Evolutionary conservation across 2,329 filamentous ascomycete species (phyloP).

Genomic region (Golovinomyces cichoracearum): DNA sequence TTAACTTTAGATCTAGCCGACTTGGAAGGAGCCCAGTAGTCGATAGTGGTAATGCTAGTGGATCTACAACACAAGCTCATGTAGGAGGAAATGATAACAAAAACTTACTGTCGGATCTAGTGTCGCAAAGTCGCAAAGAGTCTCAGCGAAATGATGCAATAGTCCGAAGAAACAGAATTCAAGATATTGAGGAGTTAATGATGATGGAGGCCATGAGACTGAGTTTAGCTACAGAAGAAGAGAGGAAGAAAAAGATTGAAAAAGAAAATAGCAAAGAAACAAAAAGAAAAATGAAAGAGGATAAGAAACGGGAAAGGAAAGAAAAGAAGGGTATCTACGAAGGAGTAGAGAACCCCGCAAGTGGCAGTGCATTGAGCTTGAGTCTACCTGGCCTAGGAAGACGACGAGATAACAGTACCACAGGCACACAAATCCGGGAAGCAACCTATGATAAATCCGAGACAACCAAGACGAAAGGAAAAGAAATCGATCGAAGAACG

Average conservation of each 20-base stretch:
- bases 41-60: conserved; percentile 10
- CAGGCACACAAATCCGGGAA: conserved; percentile 33
- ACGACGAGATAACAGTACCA: conserved; percentile 30
- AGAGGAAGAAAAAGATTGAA: conserved; percentile 62
- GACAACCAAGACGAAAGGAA: conserved; percentile 30
- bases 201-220: conserved; percentile 87
- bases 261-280: conserved; percentile 59
- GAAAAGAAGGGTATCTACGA: conserved; percentile 31
- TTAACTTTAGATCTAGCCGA: conserved; percentile 11
- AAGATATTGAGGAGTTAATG: conserved; percentile 94
- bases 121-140: conserved; percentile 8
- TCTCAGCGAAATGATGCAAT: conserved; percentile 11
- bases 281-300: conserved; percentile 64
- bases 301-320: conserved; percentile 33
- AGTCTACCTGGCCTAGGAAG: conserved; percentile 24
- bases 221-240: conserved; percentile 78
- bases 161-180: conserved; percentile 33
- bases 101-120: not conserved
- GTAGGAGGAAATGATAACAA: conserved; percentile 8
- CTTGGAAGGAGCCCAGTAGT: conserved; percentile 12
- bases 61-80: conserved; percentile 10
- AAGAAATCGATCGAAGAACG: conserved; percentile 33
- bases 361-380: conserved; percentile 38
- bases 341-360: conserved; percentile 24
- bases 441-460: conserved; percentile 23